Base-by-base conservation (phyloP, 148 eudicot species). In the Rhododendron henanense region DNA sequence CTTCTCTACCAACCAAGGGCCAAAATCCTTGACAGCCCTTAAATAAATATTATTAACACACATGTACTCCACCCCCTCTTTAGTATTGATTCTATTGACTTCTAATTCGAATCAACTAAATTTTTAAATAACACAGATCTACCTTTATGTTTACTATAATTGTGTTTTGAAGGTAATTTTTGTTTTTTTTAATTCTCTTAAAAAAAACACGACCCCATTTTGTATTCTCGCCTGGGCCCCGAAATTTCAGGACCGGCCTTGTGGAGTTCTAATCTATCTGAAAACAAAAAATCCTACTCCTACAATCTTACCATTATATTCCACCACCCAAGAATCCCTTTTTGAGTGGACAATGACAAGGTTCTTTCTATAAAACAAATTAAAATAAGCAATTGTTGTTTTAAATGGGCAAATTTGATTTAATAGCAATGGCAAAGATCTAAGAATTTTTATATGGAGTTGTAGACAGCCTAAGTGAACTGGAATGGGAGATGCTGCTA, bases 271-370 rank as follows among this genome's bases (percentile, higher is more conserved):
- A 57, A 57, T 81, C 45, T 39, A 75, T 61, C 75, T 82, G 35
- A 14, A 25, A 65, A 41, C 85, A 48, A 14, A 25, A 45, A 33
- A 45, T 69, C 63, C 79, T 83, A 63, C 25, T 75, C 31, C 31
- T 39, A 39, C 44, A 39, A 39, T 39, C 44, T 39, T 5, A 39
- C 44, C 44, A 6, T 5, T 39, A 39, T 39, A 39, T 39, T 39
- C 44, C 44, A 39, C 44, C 44, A 39, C 44, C 44, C 55, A 83
- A 35, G 57, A 65, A 11, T 41, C 57, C 76, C 37, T 82, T 82
- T 21, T 59, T 37, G 1, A 21, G 23, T 45, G 84, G 84, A 61
- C 39, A 69, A 37, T 82, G 84, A 61, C 73, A 82, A 82, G 73
- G 48, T 82, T 81, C 50, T 47, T 51, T 63, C 28, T n/a, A 6